phyloP scores from a whole-genome alignment of 306 rosid genomes.

The Rubus idaeus region DNA sequence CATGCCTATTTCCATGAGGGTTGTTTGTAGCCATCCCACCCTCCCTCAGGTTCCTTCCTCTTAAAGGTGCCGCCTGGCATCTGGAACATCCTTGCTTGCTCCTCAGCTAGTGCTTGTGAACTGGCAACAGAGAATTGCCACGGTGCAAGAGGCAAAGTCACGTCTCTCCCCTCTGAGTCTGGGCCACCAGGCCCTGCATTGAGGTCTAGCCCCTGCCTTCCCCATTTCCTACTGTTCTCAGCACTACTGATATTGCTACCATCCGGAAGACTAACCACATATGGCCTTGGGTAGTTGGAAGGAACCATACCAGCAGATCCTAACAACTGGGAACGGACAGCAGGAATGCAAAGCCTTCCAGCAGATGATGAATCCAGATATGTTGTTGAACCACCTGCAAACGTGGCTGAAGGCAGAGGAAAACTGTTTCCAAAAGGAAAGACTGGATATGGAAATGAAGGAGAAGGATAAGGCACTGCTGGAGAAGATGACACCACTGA shows the following conservation, averaged over 20 bases:
- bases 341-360: slow-evolving; percentile 58
- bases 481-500: slow-evolving; percentile 65
- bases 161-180: slow-evolving; percentile 67
- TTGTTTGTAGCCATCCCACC: slow-evolving; percentile 65
- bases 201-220: slow-evolving; percentile 69
- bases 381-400: slow-evolving; percentile 48
- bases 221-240: slow-evolving; percentile 58
- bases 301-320: slow-evolving; percentile 58
- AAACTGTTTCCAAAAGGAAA: slow-evolving; percentile 61
- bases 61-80: slow-evolving; percentile 47
- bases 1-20: slow-evolving; percentile 46
- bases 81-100: slow-evolving; percentile 57
- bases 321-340: slow-evolving; percentile 51
- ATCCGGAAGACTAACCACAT: slow-evolving; percentile 47
- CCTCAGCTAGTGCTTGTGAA: slow-evolving; percentile 54
- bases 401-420: slow-evolving; percentile 53
- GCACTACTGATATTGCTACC: slow-evolving; percentile 47
- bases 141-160: slow-evolving; percentile 29
- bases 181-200: slow-evolving; percentile 73
- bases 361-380: slow-evolving; percentile 61
- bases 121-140: slow-evolving; percentile 63
- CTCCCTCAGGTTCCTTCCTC: slow-evolving; percentile 80
- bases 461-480: slow-evolving; percentile 54
- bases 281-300: slow-evolving; percentile 60
- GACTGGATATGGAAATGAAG: slow-evolving; percentile 53